Base-by-base conservation (phyloP, 768 basidiomycete species). In the Kwoniella mangroviensis region DNA sequence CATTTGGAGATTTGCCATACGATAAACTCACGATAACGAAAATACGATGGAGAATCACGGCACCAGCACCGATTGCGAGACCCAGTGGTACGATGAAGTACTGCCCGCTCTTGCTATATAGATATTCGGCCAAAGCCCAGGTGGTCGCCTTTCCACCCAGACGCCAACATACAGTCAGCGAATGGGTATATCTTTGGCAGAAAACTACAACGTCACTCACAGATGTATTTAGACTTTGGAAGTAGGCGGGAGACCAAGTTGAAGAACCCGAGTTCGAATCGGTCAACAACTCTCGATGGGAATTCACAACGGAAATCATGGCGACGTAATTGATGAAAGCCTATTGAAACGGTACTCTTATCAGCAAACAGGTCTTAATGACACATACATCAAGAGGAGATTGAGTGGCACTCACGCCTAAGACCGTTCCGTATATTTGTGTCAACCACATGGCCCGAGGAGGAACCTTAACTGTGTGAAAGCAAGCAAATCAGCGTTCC, bases 251-350 rank as follows among this genome's bases (percentile, higher is more conserved):
- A 60, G 43, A 53, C 70, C 70, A 71, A 13, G 59, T 21, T 21
- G 53, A 40, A 43, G 67, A 51, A 40, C 65, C 70, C 15, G 5
- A 22, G 10, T 66, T 66, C 0, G 65, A 4, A 42, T 61, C n/a
- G 26, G 57, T 21, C 3, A 71, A 24, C 9, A 67, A n/a, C 0
- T 71, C 70, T 24, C 53, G 9, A 17, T 63, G 43, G 9, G 61
- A 28, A 21, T 40, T 62, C 0, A 71, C 70, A 7, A 71, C 54
- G 0, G 53, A 63, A 13, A 71, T 71, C 70, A 71, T 71, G 52
- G 67, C 61, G 9, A 57, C 70, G 66, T 68, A 71, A 42, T 71
- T 71, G 70, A 71, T 68, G 66, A 71, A 71, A 12, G 49, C 61
- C 45, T 49, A 1, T 49, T 2, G 45, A 2, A 34, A 34, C 9